Percentiles rank a stretch among this genome's conserved stretches.
Conservation (phyloP, 148 eudicot genomes). For the Linanthus parryae region DNA sequence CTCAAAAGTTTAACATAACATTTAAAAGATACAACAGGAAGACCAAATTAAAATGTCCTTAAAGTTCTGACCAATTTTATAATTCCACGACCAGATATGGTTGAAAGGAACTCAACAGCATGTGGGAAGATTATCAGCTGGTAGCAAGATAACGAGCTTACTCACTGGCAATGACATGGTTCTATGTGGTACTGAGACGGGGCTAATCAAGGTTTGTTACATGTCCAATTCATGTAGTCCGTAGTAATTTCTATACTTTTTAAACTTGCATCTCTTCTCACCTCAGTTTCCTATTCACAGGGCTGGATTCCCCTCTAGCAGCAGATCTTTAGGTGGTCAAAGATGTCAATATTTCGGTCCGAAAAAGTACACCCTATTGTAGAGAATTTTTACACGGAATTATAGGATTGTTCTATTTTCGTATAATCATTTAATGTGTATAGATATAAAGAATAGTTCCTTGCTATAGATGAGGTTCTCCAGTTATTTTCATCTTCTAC, state of each 20-base stretch:
- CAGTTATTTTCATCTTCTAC: not conserved
- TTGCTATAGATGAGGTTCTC: no score
- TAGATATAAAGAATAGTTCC: not conserved
- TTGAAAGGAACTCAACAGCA: slow-evolving; percentile 49
- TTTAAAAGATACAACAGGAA: no score
- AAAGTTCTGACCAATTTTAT: not conserved
- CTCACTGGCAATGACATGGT: slow-evolving; percentile 47
- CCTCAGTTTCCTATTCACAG: slow-evolving; percentile 19
- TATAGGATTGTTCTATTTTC: not conserved
- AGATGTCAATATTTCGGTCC: not conserved
- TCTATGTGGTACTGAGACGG: slow-evolving; percentile 48
- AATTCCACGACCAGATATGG: slow-evolving; percentile 33
- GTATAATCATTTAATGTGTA: not conserved
- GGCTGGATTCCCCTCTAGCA: slow-evolving; percentile 59
- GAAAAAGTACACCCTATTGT: not conserved
- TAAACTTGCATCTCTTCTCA: slow-evolving; percentile 1
- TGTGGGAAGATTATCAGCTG: slow-evolving; percentile 65
- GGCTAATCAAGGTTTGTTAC: slow-evolving; percentile 40
- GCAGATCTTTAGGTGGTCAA: slow-evolving; percentile 3
- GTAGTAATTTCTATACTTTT: not conserved
- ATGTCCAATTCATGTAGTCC: not conserved
- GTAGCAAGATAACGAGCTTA: slow-evolving; percentile 60
- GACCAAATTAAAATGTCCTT: not conserved
- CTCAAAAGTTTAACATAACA: no score
- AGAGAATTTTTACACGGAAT: no score